Base-by-base conservation (phyloP, 306 rosid genomes). In the Prinsepia uniflora region DNA sequence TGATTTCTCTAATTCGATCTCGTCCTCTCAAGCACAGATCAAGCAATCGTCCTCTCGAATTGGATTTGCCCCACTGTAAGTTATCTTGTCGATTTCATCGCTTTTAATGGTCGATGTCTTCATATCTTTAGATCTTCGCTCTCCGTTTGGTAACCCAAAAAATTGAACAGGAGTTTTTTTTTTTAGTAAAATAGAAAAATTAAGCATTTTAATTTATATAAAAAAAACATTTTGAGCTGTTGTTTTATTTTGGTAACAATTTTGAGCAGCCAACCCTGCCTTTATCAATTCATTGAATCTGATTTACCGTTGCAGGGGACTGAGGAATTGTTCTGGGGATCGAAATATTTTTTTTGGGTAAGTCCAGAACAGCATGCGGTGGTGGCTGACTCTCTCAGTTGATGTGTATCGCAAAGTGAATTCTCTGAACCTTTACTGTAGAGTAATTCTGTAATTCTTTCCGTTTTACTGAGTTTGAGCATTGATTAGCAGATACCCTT, bases 311-410 rank as follows among this genome's bases (percentile, higher is more conserved):
- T 78, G 68, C 82, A 83, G 92, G 86, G 68, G 53, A 18, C 56
- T 43, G 19, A 63, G 67, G 77, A 66, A 49, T 24, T n/a, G 22
- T 77, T 50, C 10, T 50, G 81, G 77, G 57, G 78, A 72, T 81
- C 73, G 67, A 2, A 40, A 20, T 56, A 42, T 41, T 68, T 9
- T 54, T 62, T 68, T 34, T 63, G 91, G 91, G 84, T 82, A 80
- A 78, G 87, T 67, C 76, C 70, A 54, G 81, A 89, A 52, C 95
- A 95, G 96, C 87, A 95, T 95, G 99, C 96, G 90, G 96, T 86
- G 96, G 99, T 86, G 86, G 88, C 72, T 89, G 70, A 76, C 70
- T 76, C 86, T 89, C 0, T 89, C 97, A 63, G 87, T 94, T 78
- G 96, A 94, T 58, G 89, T 91, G 46, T 82, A 76, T 19, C 91